Percentiles rank a stretch among this genome's conserved stretches.
Conservation (phyloP, 352 stramenopile species). For the Pythium chondricola region DNA sequence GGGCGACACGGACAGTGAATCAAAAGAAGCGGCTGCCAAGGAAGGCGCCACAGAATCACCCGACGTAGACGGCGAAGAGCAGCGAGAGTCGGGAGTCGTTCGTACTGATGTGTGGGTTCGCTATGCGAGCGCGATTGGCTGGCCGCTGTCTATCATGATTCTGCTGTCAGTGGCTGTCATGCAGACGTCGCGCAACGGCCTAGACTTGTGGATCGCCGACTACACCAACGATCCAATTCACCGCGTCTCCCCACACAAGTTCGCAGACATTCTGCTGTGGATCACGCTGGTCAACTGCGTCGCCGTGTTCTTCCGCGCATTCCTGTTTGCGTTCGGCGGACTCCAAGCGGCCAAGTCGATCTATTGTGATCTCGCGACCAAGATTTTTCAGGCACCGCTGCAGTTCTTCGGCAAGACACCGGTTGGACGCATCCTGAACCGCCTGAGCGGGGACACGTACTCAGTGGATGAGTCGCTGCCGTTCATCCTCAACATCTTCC, state of each 20-base stretch:
- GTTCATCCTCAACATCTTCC: constrained; percentile 86
- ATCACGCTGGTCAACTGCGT: constrained; percentile 68
- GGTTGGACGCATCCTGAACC: constrained; percentile 64
- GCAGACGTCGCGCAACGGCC: constrained; percentile 70
- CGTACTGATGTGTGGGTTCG: constrained; percentile 49
- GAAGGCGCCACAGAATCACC: too few relatives aligned
- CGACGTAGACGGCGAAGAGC: constrained; percentile 32
- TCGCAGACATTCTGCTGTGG: constrained; percentile 50
- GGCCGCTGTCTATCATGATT: constrained; percentile 34
- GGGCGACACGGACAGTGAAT: not conserved
- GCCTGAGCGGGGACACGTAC: constrained; percentile 79
- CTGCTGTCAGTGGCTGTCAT: constrained; percentile 54
- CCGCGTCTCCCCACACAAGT: constrained; percentile 34
- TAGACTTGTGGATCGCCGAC: constrained; percentile 82
- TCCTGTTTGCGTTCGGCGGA: constrained; percentile 81
- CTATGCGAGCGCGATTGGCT: constrained; percentile 53
- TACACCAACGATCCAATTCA: constrained; percentile 52
- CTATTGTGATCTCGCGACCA: constrained; percentile 46
- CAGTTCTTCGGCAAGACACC: constrained; percentile 69
- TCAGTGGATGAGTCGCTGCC: constrained; percentile 82
- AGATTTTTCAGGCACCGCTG: constrained; percentile 50
- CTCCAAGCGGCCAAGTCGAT: constrained; percentile 56
- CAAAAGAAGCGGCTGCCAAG: not conserved
- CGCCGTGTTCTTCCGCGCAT: constrained; percentile 65
- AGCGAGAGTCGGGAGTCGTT: constrained; percentile 54